Conservation (phyloP, 1,284 basidiomycete species). For the Boletellus deceptivus region DNA sequence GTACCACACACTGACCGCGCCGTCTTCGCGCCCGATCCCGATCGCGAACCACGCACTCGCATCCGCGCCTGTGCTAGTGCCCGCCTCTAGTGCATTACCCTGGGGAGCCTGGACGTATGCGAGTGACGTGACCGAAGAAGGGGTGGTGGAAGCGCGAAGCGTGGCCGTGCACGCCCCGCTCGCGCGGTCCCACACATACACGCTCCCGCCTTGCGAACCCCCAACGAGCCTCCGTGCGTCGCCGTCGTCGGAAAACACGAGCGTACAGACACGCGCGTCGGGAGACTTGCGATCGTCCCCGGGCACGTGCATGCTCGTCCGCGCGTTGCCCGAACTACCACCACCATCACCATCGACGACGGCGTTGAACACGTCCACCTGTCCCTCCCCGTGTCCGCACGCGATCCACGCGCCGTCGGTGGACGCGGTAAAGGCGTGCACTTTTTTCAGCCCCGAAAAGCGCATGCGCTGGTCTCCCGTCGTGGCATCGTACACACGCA, state of each 20-base stretch:
- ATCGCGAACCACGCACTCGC: constrained; percentile 3
- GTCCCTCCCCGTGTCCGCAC: constrained; percentile 9
- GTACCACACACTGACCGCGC: constrained; percentile 17
- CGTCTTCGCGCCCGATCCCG: constrained; percentile 19
- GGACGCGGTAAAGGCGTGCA: constrained; percentile 9
- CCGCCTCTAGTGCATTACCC: no score
- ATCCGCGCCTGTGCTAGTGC: no score
- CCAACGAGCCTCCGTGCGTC: constrained; percentile 13
- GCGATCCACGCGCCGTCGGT: constrained; percentile 11
- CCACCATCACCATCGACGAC: background rate
- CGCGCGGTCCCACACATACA: constrained; percentile 18
- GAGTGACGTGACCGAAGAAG: constrained; percentile 17
- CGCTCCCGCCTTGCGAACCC: constrained; percentile 12
- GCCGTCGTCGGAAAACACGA: constrained; percentile 14
- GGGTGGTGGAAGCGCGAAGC: background rate
- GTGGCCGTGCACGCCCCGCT: constrained; percentile 16
- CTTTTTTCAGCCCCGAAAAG: constrained; percentile 15
- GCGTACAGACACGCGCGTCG: background rate
- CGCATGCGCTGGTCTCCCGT: constrained; percentile 11
- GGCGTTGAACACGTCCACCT: constrained; percentile 14
- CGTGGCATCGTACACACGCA: constrained; percentile 14
- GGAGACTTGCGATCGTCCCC: background rate
- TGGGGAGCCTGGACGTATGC: background rate
- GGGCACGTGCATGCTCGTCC: background rate
- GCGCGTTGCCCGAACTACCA: background rate